Evolutionary conservation across 139 green algal genomes (phyloP).

Genomic region (Picochlorum costavermella): DNA sequence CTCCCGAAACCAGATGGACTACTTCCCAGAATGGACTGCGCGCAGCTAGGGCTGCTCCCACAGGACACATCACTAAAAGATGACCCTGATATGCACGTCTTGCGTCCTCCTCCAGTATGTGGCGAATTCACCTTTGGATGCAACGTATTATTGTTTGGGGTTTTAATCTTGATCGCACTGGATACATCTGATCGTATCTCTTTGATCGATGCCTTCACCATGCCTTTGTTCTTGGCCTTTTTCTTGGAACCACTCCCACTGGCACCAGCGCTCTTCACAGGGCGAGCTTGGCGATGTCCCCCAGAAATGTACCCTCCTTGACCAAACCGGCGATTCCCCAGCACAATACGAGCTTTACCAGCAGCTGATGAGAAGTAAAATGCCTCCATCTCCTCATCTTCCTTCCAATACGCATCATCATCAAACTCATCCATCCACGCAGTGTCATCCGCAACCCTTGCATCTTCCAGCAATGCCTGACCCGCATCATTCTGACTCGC

Average conservation of each 20-base stretch:
- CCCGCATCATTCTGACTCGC: background rate
- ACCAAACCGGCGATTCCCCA: slow-evolving; percentile 76
- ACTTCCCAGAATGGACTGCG: slow-evolving; percentile 3
- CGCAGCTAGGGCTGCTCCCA: too few species aligned
- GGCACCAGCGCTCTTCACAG: background rate
- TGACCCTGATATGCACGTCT: too few species aligned
- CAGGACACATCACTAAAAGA: too few species aligned
- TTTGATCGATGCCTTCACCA: background rate
- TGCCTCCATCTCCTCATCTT: slow-evolving; percentile 63
- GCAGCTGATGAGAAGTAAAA: slow-evolving; percentile 68
- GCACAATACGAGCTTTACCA: slow-evolving; percentile 44
- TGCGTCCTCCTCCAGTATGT: too few species aligned
- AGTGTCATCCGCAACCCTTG: slow-evolving; percentile 21
- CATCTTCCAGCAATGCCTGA: slow-evolving; percentile 6
- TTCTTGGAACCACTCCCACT: background rate
- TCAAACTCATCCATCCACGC: slow-evolving; percentile 22
- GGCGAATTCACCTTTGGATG: too few species aligned
- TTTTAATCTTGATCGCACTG: background rate
- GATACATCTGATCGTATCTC: background rate
- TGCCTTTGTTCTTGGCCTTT: background rate
- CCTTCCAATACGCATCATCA: slow-evolving; percentile 49
- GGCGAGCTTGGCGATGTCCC: slow-evolving; percentile 9
- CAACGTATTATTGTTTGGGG: slow-evolving; percentile 5
- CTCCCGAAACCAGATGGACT: background rate
- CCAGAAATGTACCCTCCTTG: slow-evolving; percentile 25